Base-by-base conservation (phyloP, 371 early-diverging fungal genomes). In the Entomophthora muscae region DNA sequence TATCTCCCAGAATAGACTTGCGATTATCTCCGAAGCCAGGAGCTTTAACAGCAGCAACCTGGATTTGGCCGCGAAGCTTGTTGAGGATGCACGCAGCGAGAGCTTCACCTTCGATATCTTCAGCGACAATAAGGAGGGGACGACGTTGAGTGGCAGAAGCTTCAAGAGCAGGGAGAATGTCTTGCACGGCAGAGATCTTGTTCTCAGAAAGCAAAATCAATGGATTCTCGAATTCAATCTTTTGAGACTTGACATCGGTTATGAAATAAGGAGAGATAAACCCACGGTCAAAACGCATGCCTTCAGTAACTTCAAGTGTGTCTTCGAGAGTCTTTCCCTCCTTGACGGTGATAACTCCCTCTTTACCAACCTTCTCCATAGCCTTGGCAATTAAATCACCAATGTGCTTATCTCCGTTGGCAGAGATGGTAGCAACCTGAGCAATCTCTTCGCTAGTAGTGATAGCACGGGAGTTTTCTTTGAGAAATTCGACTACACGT, bases 11-110 rank as follows among this genome's bases (percentile, higher is more conserved):
- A 67, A 93, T 95, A 52, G 91, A 89, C 83, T 96, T 96, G 75
- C 98, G 90, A 86, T 97, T 96, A 76, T 97, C 98, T 74, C 98
- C 98, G 66, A 96, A 97, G 42, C 98, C 98, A 62, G 98, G 98
- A 5, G 98, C 95, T 84, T 97, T 97, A 76, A 97, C 95, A 42
- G 91, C 90, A 68, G 85, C 85, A 33, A 96, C 95, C 75, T 89
- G 89, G 68, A 97, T 77, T 77, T 96, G 95, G 42, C 97, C 98
- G 65, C 98, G 89, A 71, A 97, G 86, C 83, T 95, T 97, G 87
- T 97, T 97, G 65, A 97, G 82, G 66, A 97, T 92, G 77, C 93
- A 92, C 30, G 97, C 95, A 63, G 98, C 98, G 63, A 97, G 81
- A 55, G 98, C 98, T 76, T 97, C 98, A 64, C 98, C 98, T 72